Percentiles rank a stretch among this genome's conserved stretches.
Evolutionary conservation across 345 rosid genomes (phyloP).

Genomic region (Acer saccharum): DNA sequence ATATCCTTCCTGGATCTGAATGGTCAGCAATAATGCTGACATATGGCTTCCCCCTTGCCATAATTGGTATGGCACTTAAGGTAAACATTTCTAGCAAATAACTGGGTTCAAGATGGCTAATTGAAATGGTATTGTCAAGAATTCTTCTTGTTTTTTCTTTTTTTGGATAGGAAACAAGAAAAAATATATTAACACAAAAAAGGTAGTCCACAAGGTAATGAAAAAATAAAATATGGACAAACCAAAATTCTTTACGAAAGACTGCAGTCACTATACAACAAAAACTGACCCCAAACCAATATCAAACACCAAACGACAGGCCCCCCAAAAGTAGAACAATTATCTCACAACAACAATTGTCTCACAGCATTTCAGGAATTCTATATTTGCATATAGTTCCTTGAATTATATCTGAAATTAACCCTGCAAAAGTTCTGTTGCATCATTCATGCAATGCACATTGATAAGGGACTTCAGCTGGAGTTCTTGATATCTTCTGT

Average conservation of each 20-base stretch:
- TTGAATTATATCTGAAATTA: conserved; percentile 5
- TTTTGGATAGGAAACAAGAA: too few species aligned
- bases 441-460: neutral
- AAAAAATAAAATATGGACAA: too few species aligned
- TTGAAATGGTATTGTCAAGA: neutral
- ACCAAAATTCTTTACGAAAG: too few species aligned
- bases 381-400: neutral
- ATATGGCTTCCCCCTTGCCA: conserved; percentile 95
- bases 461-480: neutral
- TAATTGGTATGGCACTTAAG: conserved; percentile 99
- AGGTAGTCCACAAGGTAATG: too few species aligned
- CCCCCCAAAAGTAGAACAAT: too few species aligned
- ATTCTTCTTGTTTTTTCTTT: too few species aligned
- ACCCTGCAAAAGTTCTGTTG: neutral
- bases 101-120: conserved; percentile 9
- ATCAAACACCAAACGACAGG: too few species aligned
- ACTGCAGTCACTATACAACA: too few species aligned
- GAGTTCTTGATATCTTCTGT: neutral
- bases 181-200: too few species aligned
- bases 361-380: neutral
- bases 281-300: too few species aligned
- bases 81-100: conserved; percentile 39
- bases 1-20: conserved; percentile 91
- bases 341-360: too few species aligned
- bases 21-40: conserved; percentile 98